These are phyloP conservation scores for Bremia lactucae DNA, from an alignment of 352 stramenopile species.

Conservation along the genomic window DNA sequence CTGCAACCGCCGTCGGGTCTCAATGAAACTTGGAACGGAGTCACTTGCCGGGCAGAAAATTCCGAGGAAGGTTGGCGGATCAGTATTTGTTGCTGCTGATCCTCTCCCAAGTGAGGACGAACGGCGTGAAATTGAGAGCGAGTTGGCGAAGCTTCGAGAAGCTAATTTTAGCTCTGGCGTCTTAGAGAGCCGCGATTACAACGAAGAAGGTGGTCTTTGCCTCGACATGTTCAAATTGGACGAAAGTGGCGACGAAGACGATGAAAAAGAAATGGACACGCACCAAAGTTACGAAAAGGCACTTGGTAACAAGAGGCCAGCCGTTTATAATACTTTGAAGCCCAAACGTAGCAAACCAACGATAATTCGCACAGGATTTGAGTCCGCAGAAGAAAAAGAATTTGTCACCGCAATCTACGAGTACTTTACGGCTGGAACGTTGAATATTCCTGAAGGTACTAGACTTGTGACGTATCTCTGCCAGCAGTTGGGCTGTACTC, in stretches of 20 bases:
- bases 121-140: slow-evolving; percentile 20
- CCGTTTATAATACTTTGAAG: slow-evolving; percentile 1
- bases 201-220: slow-evolving; percentile 5
- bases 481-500: slow-evolving; percentile 37
- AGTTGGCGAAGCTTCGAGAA: slow-evolving; percentile 26
- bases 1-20: slow-evolving; percentile 54
- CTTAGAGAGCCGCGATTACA: slow-evolving; percentile 3
- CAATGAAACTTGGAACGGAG: slow-evolving; percentile 66
- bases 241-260: slow-evolving; percentile 6
- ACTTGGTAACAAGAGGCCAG: slow-evolving; percentile 9
- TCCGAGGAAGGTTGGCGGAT: slow-evolving; percentile 53
- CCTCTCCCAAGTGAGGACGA: slow-evolving; percentile 23
- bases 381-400: slow-evolving; percentile 48
- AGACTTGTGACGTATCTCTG: slow-evolving; percentile 48
- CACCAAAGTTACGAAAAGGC: background rate
- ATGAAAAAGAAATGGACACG: background rate
- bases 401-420: slow-evolving; percentile 50
- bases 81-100: slow-evolving; percentile 39
- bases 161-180: slow-evolving; percentile 24
- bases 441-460: slow-evolving; percentile 45
- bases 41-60: slow-evolving; percentile 47
- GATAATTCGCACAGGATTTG: slow-evolving; percentile 70
- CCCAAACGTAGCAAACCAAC: slow-evolving; percentile 33
- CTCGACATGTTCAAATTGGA: slow-evolving; percentile 7
- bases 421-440: slow-evolving; percentile 46